These are phyloP conservation scores for Poa annua DNA, from an alignment of 176 grass and related monocot species.

Conservation along the genomic window DNA sequence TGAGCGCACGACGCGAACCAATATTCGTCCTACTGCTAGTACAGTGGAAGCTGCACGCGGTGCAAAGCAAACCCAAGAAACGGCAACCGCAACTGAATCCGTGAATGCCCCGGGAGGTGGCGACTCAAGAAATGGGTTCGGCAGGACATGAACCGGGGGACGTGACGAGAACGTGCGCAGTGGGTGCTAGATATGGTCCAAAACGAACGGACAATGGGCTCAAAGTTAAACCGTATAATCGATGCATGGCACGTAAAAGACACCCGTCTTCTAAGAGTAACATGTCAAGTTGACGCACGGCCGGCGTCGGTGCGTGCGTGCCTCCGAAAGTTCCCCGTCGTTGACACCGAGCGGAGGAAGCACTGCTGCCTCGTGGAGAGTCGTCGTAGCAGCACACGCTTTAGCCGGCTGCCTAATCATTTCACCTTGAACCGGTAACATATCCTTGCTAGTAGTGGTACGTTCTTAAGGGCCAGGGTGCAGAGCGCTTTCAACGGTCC, in stretches of 20 bases:
- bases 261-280: background rate
- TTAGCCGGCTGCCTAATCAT: constrained; percentile 10
- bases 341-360: background rate
- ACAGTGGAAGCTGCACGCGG: background rate
- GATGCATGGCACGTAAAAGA: background rate
- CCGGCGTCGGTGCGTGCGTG: background rate
- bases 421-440: constrained; percentile 1
- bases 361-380: background rate
- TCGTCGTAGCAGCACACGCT: background rate
- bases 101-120: background rate
- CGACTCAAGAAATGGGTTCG: background rate
- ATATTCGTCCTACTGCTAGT: background rate
- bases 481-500: background rate
- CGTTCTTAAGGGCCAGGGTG: background rate
- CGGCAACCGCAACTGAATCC: background rate
- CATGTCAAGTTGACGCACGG: constrained; percentile 3
- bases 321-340: background rate
- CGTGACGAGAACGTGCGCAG: background rate
- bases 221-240: background rate
- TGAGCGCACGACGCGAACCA: background rate
- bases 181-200: background rate
- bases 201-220: background rate
- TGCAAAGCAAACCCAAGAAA: background rate
- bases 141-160: background rate
- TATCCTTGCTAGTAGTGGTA: background rate